Evolutionary conservation across 352 stramenopile genomes (phyloP), one percentile per base, ranked within the genome.

Genomic region (Plasmopara muralis): DNA sequence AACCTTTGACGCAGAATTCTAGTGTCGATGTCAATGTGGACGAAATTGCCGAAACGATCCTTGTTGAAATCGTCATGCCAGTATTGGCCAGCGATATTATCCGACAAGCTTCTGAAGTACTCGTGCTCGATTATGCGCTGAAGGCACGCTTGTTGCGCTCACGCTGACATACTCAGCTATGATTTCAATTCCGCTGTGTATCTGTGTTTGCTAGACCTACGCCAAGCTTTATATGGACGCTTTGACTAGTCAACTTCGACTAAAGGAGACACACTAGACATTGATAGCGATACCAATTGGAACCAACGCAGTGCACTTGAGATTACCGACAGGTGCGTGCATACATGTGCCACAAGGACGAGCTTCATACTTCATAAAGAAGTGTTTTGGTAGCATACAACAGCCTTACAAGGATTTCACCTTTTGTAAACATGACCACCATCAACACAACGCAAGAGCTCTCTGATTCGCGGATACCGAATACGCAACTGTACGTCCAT

Each of bases 171-270:
- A 16, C 20, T 9, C 29, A 10, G 31, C 18, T 57, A 41, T 52
- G 43, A 41, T 18, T 41, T 16, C 50, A 4, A 15, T 3, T 25
- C 20, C 34, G 4, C 28, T n/a, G 1, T 16, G 34, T 43, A 45
- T 49, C 20, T 51, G 7, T 43, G 5, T 28, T 25, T 38, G n/a
- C 30, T 16, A 79, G 54, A 67, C 54, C 25, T 68, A 72, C 30
- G 72, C 60, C 6, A 68, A 73, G 42, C 43, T 93, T 16, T 83
- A 75, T 28, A 90, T 92, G 73, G 78, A 92, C 44, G 68, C 68
- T 5, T 6, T 89, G 10, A 69, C 68, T 2, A 78, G 50, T 60
- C 61, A 7, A 83, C 66, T 10, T 51, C 60, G 14, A 44, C 86
- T 15, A 47, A 66, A 10, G 73, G 67, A 7, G 46, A 60, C 9